A percentile compares a stretch with the other conserved stretches of the same genome.
phyloP scores from a whole-genome alignment of 441 rosid species.

The Gossypium davidsonii region DNA sequence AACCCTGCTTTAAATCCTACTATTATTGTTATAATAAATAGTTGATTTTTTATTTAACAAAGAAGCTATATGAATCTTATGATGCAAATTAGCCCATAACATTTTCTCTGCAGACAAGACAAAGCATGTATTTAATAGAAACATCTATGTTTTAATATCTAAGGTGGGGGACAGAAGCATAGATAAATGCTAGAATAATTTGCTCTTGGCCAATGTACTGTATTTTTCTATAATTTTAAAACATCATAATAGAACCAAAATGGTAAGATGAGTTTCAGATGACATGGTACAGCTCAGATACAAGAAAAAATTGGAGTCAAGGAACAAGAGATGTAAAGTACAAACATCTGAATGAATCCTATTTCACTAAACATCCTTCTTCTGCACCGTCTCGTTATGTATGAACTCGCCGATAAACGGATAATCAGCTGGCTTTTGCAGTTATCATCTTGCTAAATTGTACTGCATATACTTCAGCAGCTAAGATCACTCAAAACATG shows the following conservation, averaged over 20 bases:
- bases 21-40: too few relatives aligned
- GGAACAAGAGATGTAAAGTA: slow-evolving; percentile 2
- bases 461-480: neutral
- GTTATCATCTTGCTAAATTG: neutral
- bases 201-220: too few relatives aligned
- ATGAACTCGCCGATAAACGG: too few relatives aligned
- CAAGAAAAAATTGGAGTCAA: neutral
- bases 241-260: neutral
- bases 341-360: neutral
- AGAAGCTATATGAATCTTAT: too few relatives aligned
- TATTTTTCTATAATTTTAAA: neutral
- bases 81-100: neutral
- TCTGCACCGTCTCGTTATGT: neutral
- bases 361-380: neutral
- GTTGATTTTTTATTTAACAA: too few relatives aligned
- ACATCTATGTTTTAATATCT: neutral
- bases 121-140: neutral
- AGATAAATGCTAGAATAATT: neutral
- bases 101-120: neutral
- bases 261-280: neutral
- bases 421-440: neutral
- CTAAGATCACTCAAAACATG: neutral
- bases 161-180: neutral
- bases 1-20: neutral
- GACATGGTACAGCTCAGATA: slow-evolving; percentile 9